Base-by-base conservation (phyloP, 75 land plant genomes). In the Cupressus sempervirens region DNA sequence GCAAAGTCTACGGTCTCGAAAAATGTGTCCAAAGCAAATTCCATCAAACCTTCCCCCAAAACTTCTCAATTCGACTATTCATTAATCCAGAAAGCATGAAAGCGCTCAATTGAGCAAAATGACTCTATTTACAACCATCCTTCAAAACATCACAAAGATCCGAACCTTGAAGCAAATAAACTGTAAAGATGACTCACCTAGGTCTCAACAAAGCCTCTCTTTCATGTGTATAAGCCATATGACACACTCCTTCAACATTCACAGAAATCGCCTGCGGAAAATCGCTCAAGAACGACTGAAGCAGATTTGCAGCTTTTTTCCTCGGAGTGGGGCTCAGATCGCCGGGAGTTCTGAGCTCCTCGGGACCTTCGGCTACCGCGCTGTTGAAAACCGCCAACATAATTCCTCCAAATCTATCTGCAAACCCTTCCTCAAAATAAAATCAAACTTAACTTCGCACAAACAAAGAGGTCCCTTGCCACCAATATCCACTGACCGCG, bases 301-400 rank as follows among this genome's bases (percentile, higher is more conserved):
- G 53, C 40, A 97, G 92, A 81, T 88, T 86, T 30, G 79, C 62
- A 83, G 94, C 91, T 11, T 87, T 85, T 77, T 85, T 92, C 90
- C 93, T 90, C 62, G 94, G 92, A 8, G 90, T 91, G 85, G 89
- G 95, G 53, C 89, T 92, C 84, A 90, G 90, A 88, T 89, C 82
- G 11, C 93, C 94, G 83, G 99, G 96, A 14, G 93, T 92, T 43
- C 90, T 88, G 85, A 97, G 93, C 88, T 97, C 99, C 68, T 88
- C 94, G 54, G 99, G 99, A 34, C 92, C 93, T 8, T 85, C 87
- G 85, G 93, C 92, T 56, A 97, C 89, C 10, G 89, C 73, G 56
- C 90, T 89, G 88, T 95, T 92, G 65, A 97, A 92, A 12, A 97
- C 91, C 13, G 94, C 98, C 91, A 97, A 89, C 99, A 97, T 94